Evolutionary conservation across 73 alveolate species (phyloP).

Genomic region (Durusdinium trenchii): DNA sequence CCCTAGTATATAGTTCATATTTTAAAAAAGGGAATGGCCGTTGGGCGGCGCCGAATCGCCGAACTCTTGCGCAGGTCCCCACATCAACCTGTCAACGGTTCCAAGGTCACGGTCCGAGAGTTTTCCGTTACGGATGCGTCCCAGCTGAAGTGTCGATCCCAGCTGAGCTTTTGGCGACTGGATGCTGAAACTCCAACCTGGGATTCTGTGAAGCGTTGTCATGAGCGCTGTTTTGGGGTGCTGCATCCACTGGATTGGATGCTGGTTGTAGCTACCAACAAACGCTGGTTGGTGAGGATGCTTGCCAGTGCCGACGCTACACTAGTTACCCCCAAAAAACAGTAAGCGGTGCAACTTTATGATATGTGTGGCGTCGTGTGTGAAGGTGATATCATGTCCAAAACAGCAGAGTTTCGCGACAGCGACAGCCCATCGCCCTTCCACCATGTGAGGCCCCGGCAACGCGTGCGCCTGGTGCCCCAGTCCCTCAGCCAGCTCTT

Average conservation of each 20-base stretch:
- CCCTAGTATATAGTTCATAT: no score
- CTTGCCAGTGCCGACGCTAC: neutral
- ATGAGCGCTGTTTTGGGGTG: neutral
- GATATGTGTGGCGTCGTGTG: no score
- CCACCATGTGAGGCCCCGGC: neutral
- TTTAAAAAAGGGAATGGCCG: no score
- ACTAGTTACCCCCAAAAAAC: neutral
- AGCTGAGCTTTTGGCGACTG: neutral
- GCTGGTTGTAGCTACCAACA: no score
- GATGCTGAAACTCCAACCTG: conserved; percentile 55
- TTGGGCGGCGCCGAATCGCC: no score
- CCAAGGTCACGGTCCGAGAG: no score
- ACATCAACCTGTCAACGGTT: no score
- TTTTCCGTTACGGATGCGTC: no score
- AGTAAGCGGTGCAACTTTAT: neutral
- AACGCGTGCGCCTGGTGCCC: conserved; percentile 20
- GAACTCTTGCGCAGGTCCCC: no score
- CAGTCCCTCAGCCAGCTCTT: neutral
- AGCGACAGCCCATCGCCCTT: neutral
- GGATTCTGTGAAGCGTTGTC: neutral
- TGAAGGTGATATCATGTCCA: neutral
- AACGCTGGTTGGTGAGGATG: no score
- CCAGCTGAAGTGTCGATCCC: no score
- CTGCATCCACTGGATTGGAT: neutral
- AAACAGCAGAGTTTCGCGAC: neutral